Base-by-base conservation (phyloP, 2,329 filamentous ascomycete genomes). In the Elsinoe fawcettii region DNA sequence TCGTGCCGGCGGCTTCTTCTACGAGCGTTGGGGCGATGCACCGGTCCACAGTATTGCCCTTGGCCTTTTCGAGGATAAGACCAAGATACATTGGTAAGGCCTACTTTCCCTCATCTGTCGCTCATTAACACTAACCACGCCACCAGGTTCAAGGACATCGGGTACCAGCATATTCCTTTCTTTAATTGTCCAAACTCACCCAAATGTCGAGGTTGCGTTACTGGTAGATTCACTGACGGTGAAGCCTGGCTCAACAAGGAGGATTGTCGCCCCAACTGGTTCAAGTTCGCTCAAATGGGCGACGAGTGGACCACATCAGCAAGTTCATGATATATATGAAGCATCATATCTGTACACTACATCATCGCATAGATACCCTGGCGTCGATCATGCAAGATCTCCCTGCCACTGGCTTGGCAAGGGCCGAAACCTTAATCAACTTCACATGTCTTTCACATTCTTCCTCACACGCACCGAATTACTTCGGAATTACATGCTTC, bases 161-260 rank as follows among this genome's bases (percentile, higher is more conserved):
- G 93, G 58, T 99, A 99, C 75, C 90, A 96, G 67, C 93, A 99
- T 66, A 91, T 97, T 56, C 93, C 93, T 46, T 99, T 95, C 76
- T 96, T 95, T 80, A 99, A 99, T 76, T 99, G 93, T 70, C 93
- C 93, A 61, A 97, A 96, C 74, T 95, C 87, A 55, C 88, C 89
- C 51, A 97, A 97, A 73, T 97, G 92, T 71, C 86, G 81, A 63
- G 89, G 88, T 63, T 97, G 92, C 70, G 80, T 85, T n/a, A 82
- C 88, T 0, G 93, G 92, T 51, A 83, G 87, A 59, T 87, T 96
- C 66, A 96, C 90, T 23, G 90, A 95, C 63, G 93, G 93, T 61
- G 91, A 90, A 67, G 76, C 84, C 27, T 96, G 84, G 78, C 76
- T 99, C 46, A 82, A 90, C 65, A 85, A 86, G 67, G 93, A 99